Evolutionary conservation across 202 grass and related monocot species (phyloP), one percentile per base, ranked within the genome.

Genomic region (Hordeum pubiflorum): DNA sequence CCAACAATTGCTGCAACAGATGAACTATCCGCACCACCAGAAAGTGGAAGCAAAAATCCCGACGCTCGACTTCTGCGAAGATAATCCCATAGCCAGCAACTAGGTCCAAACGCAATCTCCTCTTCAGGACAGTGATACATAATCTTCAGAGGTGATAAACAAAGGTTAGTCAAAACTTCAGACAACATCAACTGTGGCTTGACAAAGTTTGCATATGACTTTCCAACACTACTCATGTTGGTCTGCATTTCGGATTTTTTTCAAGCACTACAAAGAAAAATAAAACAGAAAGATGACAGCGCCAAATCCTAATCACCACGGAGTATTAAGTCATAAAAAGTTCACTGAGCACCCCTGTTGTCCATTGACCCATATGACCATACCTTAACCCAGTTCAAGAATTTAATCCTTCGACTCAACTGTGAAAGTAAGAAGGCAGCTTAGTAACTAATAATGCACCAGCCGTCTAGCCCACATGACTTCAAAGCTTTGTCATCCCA

Each of bases 61-160:
- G 95, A 93, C 48, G 92, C 92, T 81, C 91, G 86, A 72, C 92
- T 98, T 84, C 95, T 93, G 75, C 95, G 74, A 57, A 98, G 68
- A 90, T 98, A 98, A 91, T 98, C 95, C 95, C 95, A 95, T 26
- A 98, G 70, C 95, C 95, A 98, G 87, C 92, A 98, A 79, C 95
- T 94, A 84, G 95, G 95, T 79, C 95, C 95, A 63, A 94, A 94
- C 62, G 95, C 90, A 84, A 94, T 94, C 65, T 97, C 95, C 79
- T 97, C 95, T 83, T 97, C 91, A 14, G 95, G 92, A 56, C 86
- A 88, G 70, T 97, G 92, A 85, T 97, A 94, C 58, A 79, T 89
- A 43, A 98, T 56, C 95, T 98, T 72, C 39, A 15, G n/a, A 63
- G 2, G 2, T 0, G 17, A n/a, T 9, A 81, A 17, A 60, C 81